Base-by-base conservation (phyloP, 106 monocot species). In the Dioscorea alata region DNA sequence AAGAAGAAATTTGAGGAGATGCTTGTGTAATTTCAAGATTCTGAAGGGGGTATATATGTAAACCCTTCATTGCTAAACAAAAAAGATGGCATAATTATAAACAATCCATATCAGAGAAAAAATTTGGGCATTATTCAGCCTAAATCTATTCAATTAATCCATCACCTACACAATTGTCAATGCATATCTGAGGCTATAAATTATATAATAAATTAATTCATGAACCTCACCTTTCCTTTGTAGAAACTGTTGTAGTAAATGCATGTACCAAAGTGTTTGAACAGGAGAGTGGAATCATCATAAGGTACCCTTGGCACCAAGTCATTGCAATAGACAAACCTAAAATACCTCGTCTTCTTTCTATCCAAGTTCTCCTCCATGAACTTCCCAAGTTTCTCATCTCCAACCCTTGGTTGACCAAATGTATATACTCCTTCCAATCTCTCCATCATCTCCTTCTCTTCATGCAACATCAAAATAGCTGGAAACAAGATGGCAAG, bases 381-480 rank as follows among this genome's bases (percentile, higher is more conserved):
- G 65, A 79, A 87, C 53, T 62, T 59, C 13, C 74, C 94, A 18
- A 94, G 73, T 64, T 70, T 50, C 35, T 2, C 58, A 57, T 95
- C 79, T 12, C 94, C 94, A 0, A 95, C 94, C 59, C 94, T 78
- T 0, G 94, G 94, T 79, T 95, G 94, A 23, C 94, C 91, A 57
- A 78, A 91, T 4, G 94, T 95, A 64, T 91, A 88, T 21, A 95
- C 81, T 3, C 78, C 90, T 16, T 72, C 78, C 59, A 95, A 13
- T 68, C 85, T 79, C 14, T 73, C 65, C 74, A 95, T 25, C 17
- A 91, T 33, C 64, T 33, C 57, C 0, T 61, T 57, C 71, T 88
- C 88, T 8, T 58, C 81, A 66, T 95, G 88, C 23, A 81, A 23
- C 13, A 65, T 68, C 63, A 95, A 75, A 23, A 95, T 21, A 6